These are phyloP conservation scores for Haplosporangium gracile DNA, from an alignment of 192 early-diverging fungal genomes.

Conservation along the genomic window DNA sequence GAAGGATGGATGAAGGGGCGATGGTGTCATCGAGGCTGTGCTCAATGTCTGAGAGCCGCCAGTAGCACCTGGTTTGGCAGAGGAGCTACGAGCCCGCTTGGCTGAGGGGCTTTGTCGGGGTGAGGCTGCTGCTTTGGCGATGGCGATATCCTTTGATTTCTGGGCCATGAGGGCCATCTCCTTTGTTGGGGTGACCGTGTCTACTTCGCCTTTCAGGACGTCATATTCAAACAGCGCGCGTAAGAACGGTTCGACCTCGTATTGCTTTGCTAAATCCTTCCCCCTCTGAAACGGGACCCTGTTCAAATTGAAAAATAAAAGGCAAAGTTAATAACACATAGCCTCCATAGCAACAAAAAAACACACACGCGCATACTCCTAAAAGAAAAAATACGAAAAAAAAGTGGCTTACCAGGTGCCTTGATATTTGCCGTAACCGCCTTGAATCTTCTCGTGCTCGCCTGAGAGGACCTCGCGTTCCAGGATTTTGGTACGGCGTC, in stretches of 20 bases:
- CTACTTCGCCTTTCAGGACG: conserved; percentile 62
- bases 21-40: conserved; percentile 42
- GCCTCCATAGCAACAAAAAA: not conserved
- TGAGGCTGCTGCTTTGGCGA: conserved; percentile 20
- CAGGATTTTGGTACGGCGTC: conserved; percentile 87
- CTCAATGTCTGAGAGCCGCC: conserved; percentile 21
- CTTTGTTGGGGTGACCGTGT: conserved; percentile 60
- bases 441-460: conserved; percentile 94
- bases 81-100: conserved; percentile 37
- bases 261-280: conserved; percentile 86
- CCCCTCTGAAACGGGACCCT: conserved; percentile 92
- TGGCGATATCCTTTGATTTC: conserved; percentile 6
- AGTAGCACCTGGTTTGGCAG: conserved; percentile 28
- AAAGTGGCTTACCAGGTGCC: conserved; percentile 78
- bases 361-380: not conserved
- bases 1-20: conserved; percentile 40
- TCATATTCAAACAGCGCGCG: conserved; percentile 87
- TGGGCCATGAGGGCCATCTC: conserved; percentile 56
- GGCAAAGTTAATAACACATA: not conserved
- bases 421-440: conserved; percentile 96
- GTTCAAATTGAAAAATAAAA: not conserved
- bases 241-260: conserved; percentile 78
- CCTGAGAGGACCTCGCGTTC: conserved; percentile 87
- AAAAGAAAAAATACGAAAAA: not conserved
- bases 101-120: conserved; percentile 19